A percentile compares a stretch with the other conserved stretches of the same genome.
Evolutionary conservation across 768 basidiomycete species (phyloP).

Genomic region (Leccinum broughii): DNA sequence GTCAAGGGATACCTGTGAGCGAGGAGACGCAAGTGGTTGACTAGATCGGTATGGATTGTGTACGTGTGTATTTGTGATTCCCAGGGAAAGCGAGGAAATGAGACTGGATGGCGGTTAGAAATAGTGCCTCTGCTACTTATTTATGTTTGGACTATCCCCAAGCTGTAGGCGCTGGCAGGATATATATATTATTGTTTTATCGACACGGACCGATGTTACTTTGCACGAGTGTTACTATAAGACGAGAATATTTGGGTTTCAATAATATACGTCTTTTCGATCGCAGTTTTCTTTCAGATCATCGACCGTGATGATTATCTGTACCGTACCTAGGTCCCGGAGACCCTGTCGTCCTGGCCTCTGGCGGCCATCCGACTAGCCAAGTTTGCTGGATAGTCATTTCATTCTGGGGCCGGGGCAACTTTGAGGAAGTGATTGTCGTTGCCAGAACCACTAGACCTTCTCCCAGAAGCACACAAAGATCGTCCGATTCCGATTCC

Average conservation of each 20-base stretch:
- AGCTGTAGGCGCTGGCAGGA: background rate
- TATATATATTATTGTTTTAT: background rate
- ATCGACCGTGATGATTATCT: background rate
- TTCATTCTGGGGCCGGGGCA: background rate
- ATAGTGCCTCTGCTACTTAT: background rate
- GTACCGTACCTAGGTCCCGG: too few relatives aligned
- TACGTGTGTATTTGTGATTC: background rate
- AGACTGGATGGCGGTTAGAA: background rate
- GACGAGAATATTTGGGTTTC: background rate
- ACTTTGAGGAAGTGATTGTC: background rate
- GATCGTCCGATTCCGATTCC: too few relatives aligned
- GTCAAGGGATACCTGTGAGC: constrained; percentile 23
- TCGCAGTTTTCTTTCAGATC: background rate
- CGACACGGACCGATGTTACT: background rate
- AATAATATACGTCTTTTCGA: background rate
- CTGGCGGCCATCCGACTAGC: background rate
- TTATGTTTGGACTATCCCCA: background rate
- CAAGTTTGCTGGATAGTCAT: background rate
- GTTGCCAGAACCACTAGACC: too few relatives aligned
- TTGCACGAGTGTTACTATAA: background rate
- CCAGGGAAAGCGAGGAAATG: background rate
- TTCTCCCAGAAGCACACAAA: too few relatives aligned
- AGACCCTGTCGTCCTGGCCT: too few relatives aligned
- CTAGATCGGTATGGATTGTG: background rate
- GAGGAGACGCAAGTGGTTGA: background rate